A percentile compares a stretch with the other conserved stretches of the same genome.
These are phyloP conservation scores for Cyamopsis tetragonoloba DNA, from an alignment of 306 rosid species.

Conservation along the genomic window DNA sequence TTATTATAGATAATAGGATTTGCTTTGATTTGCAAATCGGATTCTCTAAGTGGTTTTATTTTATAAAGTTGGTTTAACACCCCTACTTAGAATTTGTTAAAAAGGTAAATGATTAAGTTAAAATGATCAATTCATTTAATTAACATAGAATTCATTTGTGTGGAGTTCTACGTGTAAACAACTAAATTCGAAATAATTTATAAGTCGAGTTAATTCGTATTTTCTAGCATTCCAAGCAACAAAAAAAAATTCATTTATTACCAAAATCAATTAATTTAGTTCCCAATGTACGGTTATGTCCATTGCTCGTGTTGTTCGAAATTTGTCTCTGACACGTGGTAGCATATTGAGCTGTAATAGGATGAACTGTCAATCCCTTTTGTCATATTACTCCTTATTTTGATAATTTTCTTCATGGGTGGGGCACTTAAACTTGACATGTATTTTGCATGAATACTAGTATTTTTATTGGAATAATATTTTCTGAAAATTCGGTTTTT, in stretches of 20 bases:
- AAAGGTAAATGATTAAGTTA: background rate
- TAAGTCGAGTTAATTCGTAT: background rate
- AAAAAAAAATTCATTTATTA: background rate
- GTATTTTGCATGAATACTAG: background rate
- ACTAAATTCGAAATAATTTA: background rate
- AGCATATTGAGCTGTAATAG: background rate
- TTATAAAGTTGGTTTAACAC: background rate
- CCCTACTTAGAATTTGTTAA: no score
- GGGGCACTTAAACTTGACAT: background rate
- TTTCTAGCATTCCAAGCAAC: background rate
- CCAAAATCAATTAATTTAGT: no score
- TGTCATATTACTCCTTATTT: background rate
- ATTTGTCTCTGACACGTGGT: background rate
- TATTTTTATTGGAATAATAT: no score
- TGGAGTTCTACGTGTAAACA: background rate
- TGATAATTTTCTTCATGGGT: background rate
- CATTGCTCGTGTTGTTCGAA: background rate
- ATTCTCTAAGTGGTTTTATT: background rate
- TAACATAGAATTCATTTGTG: background rate
- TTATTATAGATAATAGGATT: background rate
- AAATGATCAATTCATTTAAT: background rate
- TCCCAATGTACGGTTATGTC: background rate
- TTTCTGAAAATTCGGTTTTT: no score
- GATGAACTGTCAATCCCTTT: background rate
- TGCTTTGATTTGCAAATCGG: background rate